These are phyloP conservation scores for Alternaria sp. DNA, from an alignment of 2,329 filamentous ascomycete species.

Conservation along the genomic window DNA sequence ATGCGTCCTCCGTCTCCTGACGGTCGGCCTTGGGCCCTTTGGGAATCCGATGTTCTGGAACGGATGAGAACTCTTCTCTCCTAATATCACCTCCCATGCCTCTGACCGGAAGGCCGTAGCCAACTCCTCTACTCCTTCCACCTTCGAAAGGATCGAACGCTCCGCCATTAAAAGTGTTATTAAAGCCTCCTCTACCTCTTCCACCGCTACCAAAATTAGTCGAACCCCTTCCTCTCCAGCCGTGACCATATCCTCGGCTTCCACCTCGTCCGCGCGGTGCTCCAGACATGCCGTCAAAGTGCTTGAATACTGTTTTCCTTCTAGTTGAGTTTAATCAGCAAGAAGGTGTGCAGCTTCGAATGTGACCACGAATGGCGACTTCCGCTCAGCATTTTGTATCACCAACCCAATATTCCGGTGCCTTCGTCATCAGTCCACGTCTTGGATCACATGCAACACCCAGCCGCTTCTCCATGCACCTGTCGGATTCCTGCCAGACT, in stretches of 20 bases:
- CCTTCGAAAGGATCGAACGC: background rate
- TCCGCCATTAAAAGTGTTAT: background rate
- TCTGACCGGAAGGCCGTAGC: background rate
- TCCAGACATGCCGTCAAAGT: background rate
- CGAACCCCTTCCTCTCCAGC: background rate
- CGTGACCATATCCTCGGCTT: background rate
- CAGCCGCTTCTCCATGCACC: background rate
- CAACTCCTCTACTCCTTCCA: background rate
- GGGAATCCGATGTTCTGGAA: background rate
- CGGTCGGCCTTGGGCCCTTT: background rate
- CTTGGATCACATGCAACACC: background rate
- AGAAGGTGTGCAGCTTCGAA: fast-evolving
- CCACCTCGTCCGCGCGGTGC: background rate
- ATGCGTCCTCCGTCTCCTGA: no score
- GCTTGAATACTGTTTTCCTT: no score
- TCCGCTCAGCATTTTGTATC: background rate
- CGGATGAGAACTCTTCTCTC: background rate
- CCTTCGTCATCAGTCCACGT: background rate
- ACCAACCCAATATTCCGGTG: fast-evolving
- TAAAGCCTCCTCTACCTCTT: background rate
- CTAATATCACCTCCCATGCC: background rate
- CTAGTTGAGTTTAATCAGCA: background rate
- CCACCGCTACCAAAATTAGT: background rate
- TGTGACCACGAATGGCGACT: fast-evolving
- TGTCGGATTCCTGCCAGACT: background rate